Evolutionary conservation across 441 rosid species (phyloP), one percentile per base, ranked within the genome.

Genomic region (Erysimum pusillum): DNA sequence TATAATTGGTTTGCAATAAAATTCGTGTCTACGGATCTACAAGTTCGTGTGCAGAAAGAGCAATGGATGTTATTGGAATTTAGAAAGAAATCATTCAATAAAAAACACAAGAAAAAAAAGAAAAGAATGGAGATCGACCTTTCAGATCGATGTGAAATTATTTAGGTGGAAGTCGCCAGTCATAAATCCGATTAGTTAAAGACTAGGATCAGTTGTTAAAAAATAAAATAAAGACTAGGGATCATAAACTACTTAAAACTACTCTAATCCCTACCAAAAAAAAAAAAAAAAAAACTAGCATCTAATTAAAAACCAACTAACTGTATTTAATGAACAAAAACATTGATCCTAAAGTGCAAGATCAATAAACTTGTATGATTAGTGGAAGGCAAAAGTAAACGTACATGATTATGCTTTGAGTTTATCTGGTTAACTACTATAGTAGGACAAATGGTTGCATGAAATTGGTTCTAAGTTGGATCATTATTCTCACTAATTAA

Each of bases 21-120:
- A 5, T n/a, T 46, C 46, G 48, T 70, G 69, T 72, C 56, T 71
- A 66, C 51, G 66, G 78, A 66, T 56, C 65, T 56, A 9, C 78
- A 46, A 35, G 46, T 65, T 71, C 18, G 76, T 56, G 45, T 63
- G 56, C 44, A 7, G 57, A 52, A 6, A 71, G 41, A 64, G 39
- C n/a, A 22, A 66, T 46, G 12, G 22, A 34, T 56, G 28, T 45
- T 65, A 28, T 15, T 45, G 41, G 31, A 51, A 32, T 46, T 34
- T 41, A 11, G 12, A 41, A 41, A 41, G 41, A 38, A 41, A 25
- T 25, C 25, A 25, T 25, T 25, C 28, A 25, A 25, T 25, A 25
- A 10, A 1, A 18, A n/a, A n/a, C 12, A 7, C 3, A 13, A 20
- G 14, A 20, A 17, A 2, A 25, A 25, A 7, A 2, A 6, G 22